Evolutionary conservation across 1,284 basidiomycete species (phyloP), one percentile per base, ranked within the genome.

Genomic region (Phylloporus gajari): DNA sequence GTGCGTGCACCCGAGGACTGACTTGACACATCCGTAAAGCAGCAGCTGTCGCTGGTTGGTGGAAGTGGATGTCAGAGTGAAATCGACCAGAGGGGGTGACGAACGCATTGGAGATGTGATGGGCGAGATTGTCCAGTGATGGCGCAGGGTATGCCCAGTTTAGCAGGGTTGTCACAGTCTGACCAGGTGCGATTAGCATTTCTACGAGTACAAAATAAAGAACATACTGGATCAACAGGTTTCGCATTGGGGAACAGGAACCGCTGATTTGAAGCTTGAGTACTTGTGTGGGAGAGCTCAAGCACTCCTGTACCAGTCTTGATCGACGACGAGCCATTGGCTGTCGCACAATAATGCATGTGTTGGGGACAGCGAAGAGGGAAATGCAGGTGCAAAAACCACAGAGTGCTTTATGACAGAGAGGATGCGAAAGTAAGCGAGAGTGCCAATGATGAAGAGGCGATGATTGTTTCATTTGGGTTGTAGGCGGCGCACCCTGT

Each of bases 391-490:
- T 1, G 90, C 89, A 71, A 93, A 88, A 83, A 93, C 93, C 1
- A 90, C 85, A 0, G 91, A 92, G 77, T 93, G 89, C 73, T 95
- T 95, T 81, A 97, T 93, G 61, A 95, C 94, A 73, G 91, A 91
- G 70, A 98, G 89, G 73, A 97, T 89, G 82, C 97, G 95, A 82
- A 98, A 97, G 84, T 98, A 98, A 66, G 94, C 93, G 59, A 98
- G 89, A 5, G 97, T 98, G 48, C 94, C 94, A 72, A 96, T 83
- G 80, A 97, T 90, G 81, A 93, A 95, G 84, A 95, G 93, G 91
- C 90, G 70, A 97, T 95, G 76, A 97, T 95, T 32, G 94, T 93
- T 83, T 98, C 97, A 70, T 93, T 93, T 65, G 91, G 92, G 5
- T 85, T 90, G 81, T 89, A 89, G 30, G 90, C 91, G 3, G 91